Base-by-base conservation (phyloP, 441 rosid genomes). In the Manihot esculenta region DNA sequence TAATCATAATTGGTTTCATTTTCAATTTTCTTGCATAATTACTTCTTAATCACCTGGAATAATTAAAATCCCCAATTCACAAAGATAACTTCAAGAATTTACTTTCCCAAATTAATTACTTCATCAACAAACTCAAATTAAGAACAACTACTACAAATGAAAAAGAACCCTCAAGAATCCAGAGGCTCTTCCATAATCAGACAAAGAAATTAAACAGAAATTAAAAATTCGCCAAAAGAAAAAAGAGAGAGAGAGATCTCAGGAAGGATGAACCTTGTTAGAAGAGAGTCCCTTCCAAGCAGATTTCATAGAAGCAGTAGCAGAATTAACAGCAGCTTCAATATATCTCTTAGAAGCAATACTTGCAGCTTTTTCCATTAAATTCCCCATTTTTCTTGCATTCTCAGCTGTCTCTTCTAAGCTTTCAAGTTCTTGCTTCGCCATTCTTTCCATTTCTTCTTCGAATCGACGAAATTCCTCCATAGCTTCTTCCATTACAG, bases 401-500 rank as follows among this genome's bases (percentile, higher is more conserved):
- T 55, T 83, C 69, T 88, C 92, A 17, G 81, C 91, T 1, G 74
- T 88, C 1, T 60, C 51, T 26, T 76, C 79, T 9, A 76, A 62
- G 59, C 75, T 67, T 0, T 54, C 72, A 4, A 71, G 24, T 20
- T 76, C 79, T 0, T 12, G 51, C 64, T 65, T 81, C 0, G 74
- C 82, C 83, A 78, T 75, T 55, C 75, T 79, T 62, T 91, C 93
- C 94, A 88, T 87, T 72, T 93, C 97, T 76, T 80, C 91, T 76
- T 89, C 88, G 66, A 91, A 89, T 65, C 77, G 57, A 64, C 85
- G 74, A 55, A 86, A 89, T 73, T 93, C 97, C 12, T 87, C 89
- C 93, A 93, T 88, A 12, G 93, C 93, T 15, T 62, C 75, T 67
- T 87, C 95, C 95, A 94, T 92, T 30, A 65, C 91, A 7, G 91